Base-by-base conservation (phyloP, 805 yeast genomes). In the Babjeviella inositovora region DNA sequence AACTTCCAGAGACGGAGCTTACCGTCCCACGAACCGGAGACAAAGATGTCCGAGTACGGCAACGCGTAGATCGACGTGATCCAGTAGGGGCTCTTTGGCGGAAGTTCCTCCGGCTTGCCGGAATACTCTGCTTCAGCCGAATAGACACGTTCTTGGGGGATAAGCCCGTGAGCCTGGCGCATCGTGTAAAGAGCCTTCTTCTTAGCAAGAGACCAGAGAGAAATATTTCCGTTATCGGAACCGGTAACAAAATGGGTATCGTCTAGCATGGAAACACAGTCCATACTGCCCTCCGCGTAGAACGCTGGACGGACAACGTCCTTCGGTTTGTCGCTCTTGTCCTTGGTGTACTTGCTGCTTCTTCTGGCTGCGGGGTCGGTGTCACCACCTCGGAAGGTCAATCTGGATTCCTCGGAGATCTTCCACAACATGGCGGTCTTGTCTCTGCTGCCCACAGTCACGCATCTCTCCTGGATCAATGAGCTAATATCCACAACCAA, bases 381-480 rank as follows among this genome's bases (percentile, higher is more conserved):
- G 39, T 82, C 94, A 28, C 92, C 93, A 30, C 93, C 94, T 42
- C 94, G 66, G 46, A 87, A 87, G 0, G 95, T 84, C 38, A 90
- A 63, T 41, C 96, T 69, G 2, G 93, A 71, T 50, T 90, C 98
- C 38, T 90, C 98, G 13, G 93, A 70, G 33, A 90, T 82, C 45
- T 90, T 90, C 98, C 98, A 90, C 37, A 80, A 57, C 74, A 92
- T 76, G 7, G 87, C 95, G 5, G 95, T 80, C 38, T 92, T 72
- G 50, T 90, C 98, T 37, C 97, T 69, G 3, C 93, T 62, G 10
- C 98, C 98, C 15, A 87, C 97, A 13, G 93, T 81, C 10, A 90
- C 85, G 56, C 98, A 90, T 28, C 95, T 69, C 41, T 90, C 97
- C 45, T 72, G 71, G 7, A 68, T 66, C 30, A 90, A 53, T 1